phyloP scores from a whole-genome alignment of 495 filamentous ascomycete genomes.

The Lasiosphaeria ovina region DNA sequence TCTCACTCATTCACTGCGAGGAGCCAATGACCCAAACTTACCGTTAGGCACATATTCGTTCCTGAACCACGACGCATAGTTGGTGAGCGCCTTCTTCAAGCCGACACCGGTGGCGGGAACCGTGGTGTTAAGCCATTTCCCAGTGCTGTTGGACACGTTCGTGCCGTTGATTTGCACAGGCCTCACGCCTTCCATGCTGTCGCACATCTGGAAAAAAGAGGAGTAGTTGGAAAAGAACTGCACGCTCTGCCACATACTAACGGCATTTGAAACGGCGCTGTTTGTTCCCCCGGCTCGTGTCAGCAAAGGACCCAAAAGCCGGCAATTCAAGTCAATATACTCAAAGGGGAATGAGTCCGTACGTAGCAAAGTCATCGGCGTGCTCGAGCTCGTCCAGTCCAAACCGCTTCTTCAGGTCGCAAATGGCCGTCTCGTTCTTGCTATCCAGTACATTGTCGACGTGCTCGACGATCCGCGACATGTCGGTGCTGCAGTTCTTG shows the following conservation, averaged over 20 bases:
- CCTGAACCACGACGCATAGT: conserved; percentile 55
- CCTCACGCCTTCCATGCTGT: conserved; percentile 37
- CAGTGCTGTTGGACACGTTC: neutral
- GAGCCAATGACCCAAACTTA: conserved; percentile 29
- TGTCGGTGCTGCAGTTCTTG: conserved; percentile 58
- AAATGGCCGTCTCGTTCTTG: conserved; percentile 42
- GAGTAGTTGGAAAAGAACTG: conserved; percentile 47
- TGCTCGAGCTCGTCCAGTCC: conserved; percentile 51
- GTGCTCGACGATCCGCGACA: conserved; percentile 54
- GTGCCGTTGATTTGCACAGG: conserved; percentile 1
- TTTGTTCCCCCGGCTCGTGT: neutral
- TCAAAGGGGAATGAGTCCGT: conserved; percentile 9
- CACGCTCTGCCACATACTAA: conserved; percentile 56
- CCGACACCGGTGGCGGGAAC: conserved; percentile 48
- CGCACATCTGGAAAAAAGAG: conserved; percentile 54
- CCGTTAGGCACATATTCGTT: conserved; percentile 46
- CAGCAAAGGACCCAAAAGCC: neutral
- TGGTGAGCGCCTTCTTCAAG: conserved; percentile 51
- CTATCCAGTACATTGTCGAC: conserved; percentile 47
- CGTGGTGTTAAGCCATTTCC: conserved; percentile 26
- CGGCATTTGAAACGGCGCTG: conserved; percentile 45
- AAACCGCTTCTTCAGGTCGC: conserved; percentile 55
- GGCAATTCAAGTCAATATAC: neutral
- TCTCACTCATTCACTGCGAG: neutral
- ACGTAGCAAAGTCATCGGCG: conserved; percentile 58